Percentiles rank a stretch among this genome's conserved stretches.
Conservation (phyloP, 2,329 filamentous ascomycete genomes). For the Trichoderma lentiforme region DNA sequence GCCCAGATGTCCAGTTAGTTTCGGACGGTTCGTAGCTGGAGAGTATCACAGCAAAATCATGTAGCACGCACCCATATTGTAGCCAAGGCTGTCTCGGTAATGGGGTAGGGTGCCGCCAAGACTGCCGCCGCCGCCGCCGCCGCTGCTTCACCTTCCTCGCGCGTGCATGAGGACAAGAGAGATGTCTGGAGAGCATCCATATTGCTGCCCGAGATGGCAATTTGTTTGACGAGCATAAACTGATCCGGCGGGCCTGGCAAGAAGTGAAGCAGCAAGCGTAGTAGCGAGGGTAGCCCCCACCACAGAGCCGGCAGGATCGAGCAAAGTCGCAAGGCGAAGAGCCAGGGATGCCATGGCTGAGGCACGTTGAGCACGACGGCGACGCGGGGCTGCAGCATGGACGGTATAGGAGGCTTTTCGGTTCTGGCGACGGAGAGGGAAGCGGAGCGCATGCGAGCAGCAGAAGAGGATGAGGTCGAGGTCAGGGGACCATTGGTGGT, state of each 20-base stretch:
- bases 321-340: constrained; percentile 69
- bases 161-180: background rate
- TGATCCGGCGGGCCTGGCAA: constrained; percentile 39
- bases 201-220: constrained; percentile 4
- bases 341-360: constrained; percentile 67
- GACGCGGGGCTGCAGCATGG: constrained; percentile 69
- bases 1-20: background rate
- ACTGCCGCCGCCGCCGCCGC: background rate
- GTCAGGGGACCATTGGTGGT: background rate
- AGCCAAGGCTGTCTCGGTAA: constrained; percentile 68
- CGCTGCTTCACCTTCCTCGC: background rate
- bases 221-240: constrained; percentile 28
- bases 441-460: background rate
- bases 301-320: constrained; percentile 68
- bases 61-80: constrained; percentile 64
- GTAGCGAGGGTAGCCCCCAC: constrained; percentile 67
- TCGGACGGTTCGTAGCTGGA: background rate
- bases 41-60: background rate
- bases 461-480: background rate
- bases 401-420: constrained; percentile 25
- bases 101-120: constrained; percentile 31
- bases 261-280: constrained; percentile 65
- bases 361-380: constrained; percentile 75
- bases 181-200: background rate
- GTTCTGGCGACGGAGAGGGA: background rate